Evolutionary conservation across 805 yeast genomes (phyloP).

Genomic region (Yamadazyma tumulicola): DNA sequence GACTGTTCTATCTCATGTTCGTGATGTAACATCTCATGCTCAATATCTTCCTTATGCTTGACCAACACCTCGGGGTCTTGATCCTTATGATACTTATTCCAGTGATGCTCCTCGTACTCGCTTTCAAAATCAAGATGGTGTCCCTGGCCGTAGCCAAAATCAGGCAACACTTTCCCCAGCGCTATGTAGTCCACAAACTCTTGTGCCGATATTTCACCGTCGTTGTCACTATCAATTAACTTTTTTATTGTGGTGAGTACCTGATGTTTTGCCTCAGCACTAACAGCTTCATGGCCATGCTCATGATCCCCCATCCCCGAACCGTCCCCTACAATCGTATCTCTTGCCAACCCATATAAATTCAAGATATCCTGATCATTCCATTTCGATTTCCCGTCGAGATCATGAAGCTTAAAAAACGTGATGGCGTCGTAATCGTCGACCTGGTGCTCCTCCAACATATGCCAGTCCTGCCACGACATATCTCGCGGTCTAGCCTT

Average conservation of each 20-base stretch:
- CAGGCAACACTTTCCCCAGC: slow-evolving; percentile 76
- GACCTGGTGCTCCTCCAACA: slow-evolving; percentile 82
- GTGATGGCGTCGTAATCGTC: slow-evolving; percentile 70
- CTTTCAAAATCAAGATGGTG: slow-evolving; percentile 92
- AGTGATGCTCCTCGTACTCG: slow-evolving; percentile 93
- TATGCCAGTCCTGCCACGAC: slow-evolving; percentile 84
- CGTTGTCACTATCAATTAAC: slow-evolving; percentile 62
- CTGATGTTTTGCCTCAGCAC: slow-evolving; percentile 50
- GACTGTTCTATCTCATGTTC: slow-evolving; percentile 76
- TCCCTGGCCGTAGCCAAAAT: slow-evolving; percentile 89
- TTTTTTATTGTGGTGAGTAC: slow-evolving; percentile 55
- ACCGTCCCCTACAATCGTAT: slow-evolving; percentile 78
- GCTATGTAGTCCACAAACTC: slow-evolving; percentile 67
- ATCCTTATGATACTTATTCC: slow-evolving; percentile 76
- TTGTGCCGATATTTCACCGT: slow-evolving; percentile 58
- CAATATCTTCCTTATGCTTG: slow-evolving; percentile 86
- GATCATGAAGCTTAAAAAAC: slow-evolving; percentile 80
- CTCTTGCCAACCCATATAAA: slow-evolving; percentile 75
- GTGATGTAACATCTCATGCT: slow-evolving; percentile 81
- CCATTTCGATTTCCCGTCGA: slow-evolving; percentile 54
- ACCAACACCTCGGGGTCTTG: slow-evolving; percentile 77
- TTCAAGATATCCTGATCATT: slow-evolving; percentile 64
- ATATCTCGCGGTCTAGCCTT: slow-evolving; percentile 43
- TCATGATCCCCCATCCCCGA: slow-evolving; percentile 84
- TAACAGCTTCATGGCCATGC: slow-evolving; percentile 50